phyloP scores from a whole-genome alignment of 345 rosid genomes.

The Luvunga scandens region DNA sequence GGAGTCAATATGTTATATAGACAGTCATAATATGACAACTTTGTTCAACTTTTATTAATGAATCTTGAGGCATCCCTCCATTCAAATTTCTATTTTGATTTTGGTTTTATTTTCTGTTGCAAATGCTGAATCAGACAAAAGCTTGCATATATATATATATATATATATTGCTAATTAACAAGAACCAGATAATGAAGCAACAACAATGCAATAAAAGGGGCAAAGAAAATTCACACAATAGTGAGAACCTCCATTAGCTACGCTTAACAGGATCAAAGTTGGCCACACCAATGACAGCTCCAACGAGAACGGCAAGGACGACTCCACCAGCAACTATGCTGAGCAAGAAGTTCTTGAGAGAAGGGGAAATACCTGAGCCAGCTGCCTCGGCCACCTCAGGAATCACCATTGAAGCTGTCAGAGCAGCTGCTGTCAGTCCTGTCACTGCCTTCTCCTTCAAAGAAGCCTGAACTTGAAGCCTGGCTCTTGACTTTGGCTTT shows the following conservation, averaged over 20 bases:
- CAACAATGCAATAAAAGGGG: not conserved
- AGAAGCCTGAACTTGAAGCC: slow-evolving; percentile 37
- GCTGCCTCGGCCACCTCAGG: slow-evolving; percentile 85
- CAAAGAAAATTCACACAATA: slow-evolving; percentile 1
- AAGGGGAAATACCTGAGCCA: slow-evolving; percentile 60
- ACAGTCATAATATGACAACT: slow-evolving; percentile 12
- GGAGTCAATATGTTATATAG: slow-evolving; percentile 13
- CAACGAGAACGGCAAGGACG: slow-evolving; percentile 53
- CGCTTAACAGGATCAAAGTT: slow-evolving; percentile 83
- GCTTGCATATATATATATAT: not conserved
- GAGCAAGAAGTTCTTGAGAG: slow-evolving; percentile 92
- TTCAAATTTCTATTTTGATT: not conserved
- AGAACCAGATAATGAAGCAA: not conserved
- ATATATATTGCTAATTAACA: not conserved
- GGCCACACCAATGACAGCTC: slow-evolving; percentile 75
- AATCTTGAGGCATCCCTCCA: slow-evolving; percentile 36
- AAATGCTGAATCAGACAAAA: not conserved
- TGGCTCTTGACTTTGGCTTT: slow-evolving; percentile 21
- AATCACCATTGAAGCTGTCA: slow-evolving; percentile 72
- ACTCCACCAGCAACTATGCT: slow-evolving; percentile 80
- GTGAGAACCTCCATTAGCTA: slow-evolving; percentile 25
- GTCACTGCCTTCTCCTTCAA: slow-evolving; percentile 72
- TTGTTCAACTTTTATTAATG: slow-evolving; percentile 14
- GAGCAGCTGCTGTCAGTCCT: slow-evolving; percentile 73
- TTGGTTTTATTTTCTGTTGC: not conserved